Evolutionary conservation across 1,284 basidiomycete genomes (phyloP).

Genomic region (Marasmius sp.): DNA sequence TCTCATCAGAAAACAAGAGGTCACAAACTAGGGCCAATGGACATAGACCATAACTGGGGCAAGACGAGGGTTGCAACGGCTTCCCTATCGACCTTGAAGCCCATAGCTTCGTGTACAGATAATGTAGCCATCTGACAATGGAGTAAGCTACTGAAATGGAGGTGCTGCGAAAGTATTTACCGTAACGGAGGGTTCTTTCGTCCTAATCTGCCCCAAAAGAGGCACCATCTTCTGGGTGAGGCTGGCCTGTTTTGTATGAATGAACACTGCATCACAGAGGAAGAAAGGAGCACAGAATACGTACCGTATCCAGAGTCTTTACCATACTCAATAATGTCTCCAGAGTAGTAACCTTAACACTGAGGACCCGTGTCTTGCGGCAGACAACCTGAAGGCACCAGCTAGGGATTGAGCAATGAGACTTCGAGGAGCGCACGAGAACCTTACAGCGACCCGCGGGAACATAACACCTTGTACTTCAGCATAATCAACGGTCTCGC

Average conservation of each 20-base stretch:
- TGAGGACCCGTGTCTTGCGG: conserved; percentile 83
- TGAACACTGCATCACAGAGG: conserved; percentile 12
- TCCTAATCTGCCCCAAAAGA: conserved; percentile 90
- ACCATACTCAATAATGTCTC: conserved; percentile 92
- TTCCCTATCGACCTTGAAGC: conserved; percentile 91
- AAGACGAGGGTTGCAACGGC: conserved; percentile 92
- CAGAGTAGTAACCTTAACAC: conserved; percentile 88
- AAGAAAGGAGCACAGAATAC: conserved; percentile 13
- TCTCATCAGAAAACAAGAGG: neutral
- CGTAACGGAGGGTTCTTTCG: conserved; percentile 91
- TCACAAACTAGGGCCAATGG: conserved; percentile 85
- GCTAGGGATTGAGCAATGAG: neutral
- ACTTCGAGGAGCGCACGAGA: neutral
- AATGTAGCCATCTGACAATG: conserved; percentile 80
- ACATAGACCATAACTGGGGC: conserved; percentile 95
- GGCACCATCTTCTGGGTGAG: conserved; percentile 96
- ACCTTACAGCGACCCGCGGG: conserved; percentile 81
- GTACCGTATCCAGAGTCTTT: conserved; percentile 87
- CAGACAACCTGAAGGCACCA: conserved; percentile 70
- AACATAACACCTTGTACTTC: conserved; percentile 87
- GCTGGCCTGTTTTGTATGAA: conserved; percentile 50
- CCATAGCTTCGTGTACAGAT: conserved; percentile 95
- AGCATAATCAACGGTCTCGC: conserved; percentile 91
- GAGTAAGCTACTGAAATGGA: neutral
- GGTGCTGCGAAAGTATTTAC: conserved; percentile 33